Conservation (phyloP, 176 grass and related monocot genomes). For the Paspalum notatum region DNA sequence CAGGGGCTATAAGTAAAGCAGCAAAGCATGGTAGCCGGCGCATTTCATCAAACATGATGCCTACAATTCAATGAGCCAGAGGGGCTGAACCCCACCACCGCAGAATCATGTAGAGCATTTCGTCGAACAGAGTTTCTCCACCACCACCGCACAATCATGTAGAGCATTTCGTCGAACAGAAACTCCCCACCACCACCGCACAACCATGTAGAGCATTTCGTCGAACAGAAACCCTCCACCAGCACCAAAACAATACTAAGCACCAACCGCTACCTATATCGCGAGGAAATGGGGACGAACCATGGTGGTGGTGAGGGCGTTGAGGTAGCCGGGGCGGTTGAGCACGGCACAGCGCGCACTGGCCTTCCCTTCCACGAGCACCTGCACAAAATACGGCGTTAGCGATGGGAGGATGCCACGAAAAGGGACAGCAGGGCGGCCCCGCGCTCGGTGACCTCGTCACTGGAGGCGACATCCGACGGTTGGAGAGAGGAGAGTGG, state of each 20-base stretch:
- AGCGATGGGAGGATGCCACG: background rate
- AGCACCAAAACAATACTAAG: background rate
- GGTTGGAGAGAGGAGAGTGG: conserved; percentile 32
- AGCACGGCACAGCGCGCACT: conserved; percentile 75
- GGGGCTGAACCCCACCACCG: background rate
- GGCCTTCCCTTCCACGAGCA: conserved; percentile 87
- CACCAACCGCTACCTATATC: background rate
- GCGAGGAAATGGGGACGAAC: conserved; percentile 23
- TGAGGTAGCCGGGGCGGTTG: conserved; percentile 71
- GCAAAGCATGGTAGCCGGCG: background rate
- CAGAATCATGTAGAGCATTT: conserved; percentile 18
- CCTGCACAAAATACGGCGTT: conserved; percentile 38
- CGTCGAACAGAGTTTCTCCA: background rate
- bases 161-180: conserved; percentile 5
- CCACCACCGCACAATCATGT: background rate
- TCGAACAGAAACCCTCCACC: background rate
- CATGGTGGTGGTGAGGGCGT: conserved; percentile 75
- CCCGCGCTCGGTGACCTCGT: conserved; percentile 49
- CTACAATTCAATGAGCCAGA: background rate
- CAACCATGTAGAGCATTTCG: conserved; percentile 1
- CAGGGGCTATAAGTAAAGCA: background rate
- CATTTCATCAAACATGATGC: conserved; percentile 1
- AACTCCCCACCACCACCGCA: background rate
- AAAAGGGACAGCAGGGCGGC: background rate
- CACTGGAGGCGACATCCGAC: conserved; percentile 23